These are phyloP conservation scores for Colletotrichum nymphaeae DNA, from an alignment of 2,329 filamentous ascomycete genomes.

Conservation along the genomic window DNA sequence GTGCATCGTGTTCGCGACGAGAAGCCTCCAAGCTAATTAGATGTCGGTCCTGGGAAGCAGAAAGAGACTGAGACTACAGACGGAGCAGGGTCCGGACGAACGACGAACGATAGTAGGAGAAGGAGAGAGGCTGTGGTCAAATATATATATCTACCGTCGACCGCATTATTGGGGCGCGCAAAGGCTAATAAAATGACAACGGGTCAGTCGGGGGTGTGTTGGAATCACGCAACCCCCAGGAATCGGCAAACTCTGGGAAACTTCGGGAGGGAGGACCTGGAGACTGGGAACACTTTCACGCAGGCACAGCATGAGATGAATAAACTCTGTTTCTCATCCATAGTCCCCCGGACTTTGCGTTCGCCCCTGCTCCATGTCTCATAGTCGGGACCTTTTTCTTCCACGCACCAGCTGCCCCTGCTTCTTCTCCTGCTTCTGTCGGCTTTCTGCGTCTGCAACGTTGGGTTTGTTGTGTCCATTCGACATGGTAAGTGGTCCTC, in stretches of 20 bases:
- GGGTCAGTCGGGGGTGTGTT: not conserved
- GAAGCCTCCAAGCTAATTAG: not conserved
- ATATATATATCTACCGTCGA: not conserved
- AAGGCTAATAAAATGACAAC: constrained; percentile 1
- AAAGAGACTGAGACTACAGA: not conserved
- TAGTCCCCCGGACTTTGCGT: constrained; percentile 15
- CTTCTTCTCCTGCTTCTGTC: not conserved
- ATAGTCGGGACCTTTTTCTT: not conserved
- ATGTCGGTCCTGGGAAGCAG: not conserved
- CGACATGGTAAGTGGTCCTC: not conserved
- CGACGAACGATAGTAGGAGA: not conserved
- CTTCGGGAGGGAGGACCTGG: not conserved
- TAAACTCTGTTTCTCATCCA: constrained; percentile 24
- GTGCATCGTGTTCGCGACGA: not conserved
- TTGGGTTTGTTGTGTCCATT: not conserved
- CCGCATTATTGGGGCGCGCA: not conserved
- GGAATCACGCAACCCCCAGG: constrained; percentile 17
- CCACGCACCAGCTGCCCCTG: not conserved
- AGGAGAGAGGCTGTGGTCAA: not conserved
- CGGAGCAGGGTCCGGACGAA: not conserved
- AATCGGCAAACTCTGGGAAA: not conserved
- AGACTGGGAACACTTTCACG: not conserved
- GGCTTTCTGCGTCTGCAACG: not conserved
- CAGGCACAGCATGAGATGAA: constrained; percentile 2
- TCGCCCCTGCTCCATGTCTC: constrained; percentile 25